Percentiles rank a stretch among this genome's conserved stretches.
Conservation (phyloP, 371 early-diverging fungal genomes). For the Saksenaea oblongispora region DNA sequence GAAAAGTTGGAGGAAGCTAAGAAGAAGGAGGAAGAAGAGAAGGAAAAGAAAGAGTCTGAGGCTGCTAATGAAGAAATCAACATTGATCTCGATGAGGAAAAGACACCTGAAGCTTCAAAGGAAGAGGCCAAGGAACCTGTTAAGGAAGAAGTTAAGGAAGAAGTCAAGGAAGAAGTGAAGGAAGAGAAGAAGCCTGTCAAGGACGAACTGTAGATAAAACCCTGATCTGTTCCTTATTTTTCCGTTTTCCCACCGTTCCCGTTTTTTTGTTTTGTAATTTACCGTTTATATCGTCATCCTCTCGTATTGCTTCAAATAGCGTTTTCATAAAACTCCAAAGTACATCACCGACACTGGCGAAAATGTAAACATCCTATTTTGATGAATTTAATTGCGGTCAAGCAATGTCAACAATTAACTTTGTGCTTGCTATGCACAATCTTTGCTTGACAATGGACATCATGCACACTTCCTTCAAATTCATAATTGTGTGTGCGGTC, state of each 20-base stretch:
- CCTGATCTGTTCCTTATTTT: not conserved
- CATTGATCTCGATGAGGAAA: constrained; percentile 30
- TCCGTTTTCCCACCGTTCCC: not conserved
- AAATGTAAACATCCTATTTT: no score
- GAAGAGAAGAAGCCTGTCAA: constrained; percentile 38
- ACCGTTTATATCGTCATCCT: not conserved
- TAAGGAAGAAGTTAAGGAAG: constrained; percentile 30
- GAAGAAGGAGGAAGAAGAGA: constrained; percentile 25
- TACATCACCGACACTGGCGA: not conserved
- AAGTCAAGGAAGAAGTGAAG: constrained; percentile 23
- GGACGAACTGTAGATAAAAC: constrained; percentile 50
- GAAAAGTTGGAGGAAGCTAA: constrained; percentile 33
- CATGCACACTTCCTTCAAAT: no score
- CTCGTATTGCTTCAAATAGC: not conserved
- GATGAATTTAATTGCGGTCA: no score
- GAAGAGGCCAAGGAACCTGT: constrained; percentile 2
- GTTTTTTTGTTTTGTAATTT: constrained; percentile 4
- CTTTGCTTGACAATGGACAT: no score
- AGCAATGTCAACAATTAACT: no score
- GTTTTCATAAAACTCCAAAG: not conserved
- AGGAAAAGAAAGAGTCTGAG: constrained; percentile 13
- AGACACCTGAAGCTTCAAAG: constrained; percentile 11
- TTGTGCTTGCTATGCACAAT: no score
- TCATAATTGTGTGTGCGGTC: no score
- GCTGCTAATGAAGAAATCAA: constrained; percentile 27